These are phyloP conservation scores for Candida bentonensis DNA, from an alignment of 805 yeast species.

Conservation along the genomic window DNA sequence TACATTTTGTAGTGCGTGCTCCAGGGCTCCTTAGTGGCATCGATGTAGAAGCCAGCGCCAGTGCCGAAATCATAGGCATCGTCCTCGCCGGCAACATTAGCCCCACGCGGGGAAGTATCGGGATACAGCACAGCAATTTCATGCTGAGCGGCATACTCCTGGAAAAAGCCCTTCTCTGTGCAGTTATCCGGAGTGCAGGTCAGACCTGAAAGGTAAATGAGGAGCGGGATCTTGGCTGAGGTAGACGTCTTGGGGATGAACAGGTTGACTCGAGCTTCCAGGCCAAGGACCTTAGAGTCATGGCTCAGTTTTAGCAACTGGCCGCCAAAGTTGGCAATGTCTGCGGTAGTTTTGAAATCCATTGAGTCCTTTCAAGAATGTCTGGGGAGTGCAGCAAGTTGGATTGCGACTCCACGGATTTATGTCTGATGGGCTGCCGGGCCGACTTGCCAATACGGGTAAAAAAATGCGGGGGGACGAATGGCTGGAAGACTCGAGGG, in stretches of 20 bases:
- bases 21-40: slow-evolving; percentile 69
- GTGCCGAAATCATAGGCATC: slow-evolving; percentile 84
- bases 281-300: slow-evolving; percentile 46
- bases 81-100: slow-evolving; percentile 60
- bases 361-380: slow-evolving; percentile 18
- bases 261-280: slow-evolving; percentile 73
- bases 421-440: not conserved
- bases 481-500: no score
- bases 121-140: slow-evolving; percentile 88
- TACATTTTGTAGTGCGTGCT: slow-evolving; percentile 69
- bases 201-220: slow-evolving; percentile 73
- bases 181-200: slow-evolving; percentile 92
- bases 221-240: slow-evolving; percentile 43
- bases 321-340: slow-evolving; percentile 60
- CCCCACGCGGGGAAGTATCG: slow-evolving; percentile 93
- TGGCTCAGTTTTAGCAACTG: slow-evolving; percentile 62
- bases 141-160: slow-evolving; percentile 60
- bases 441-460: not conserved
- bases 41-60: slow-evolving; percentile 90
- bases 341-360: slow-evolving; percentile 39
- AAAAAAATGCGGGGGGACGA: not conserved
- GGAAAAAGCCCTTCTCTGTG: slow-evolving; percentile 83
- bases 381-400: not conserved
- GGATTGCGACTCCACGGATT: not conserved
- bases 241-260: slow-evolving; percentile 43